Base-by-base conservation (phyloP, 768 basidiomycete genomes). In the Mycena kentingensis region DNA sequence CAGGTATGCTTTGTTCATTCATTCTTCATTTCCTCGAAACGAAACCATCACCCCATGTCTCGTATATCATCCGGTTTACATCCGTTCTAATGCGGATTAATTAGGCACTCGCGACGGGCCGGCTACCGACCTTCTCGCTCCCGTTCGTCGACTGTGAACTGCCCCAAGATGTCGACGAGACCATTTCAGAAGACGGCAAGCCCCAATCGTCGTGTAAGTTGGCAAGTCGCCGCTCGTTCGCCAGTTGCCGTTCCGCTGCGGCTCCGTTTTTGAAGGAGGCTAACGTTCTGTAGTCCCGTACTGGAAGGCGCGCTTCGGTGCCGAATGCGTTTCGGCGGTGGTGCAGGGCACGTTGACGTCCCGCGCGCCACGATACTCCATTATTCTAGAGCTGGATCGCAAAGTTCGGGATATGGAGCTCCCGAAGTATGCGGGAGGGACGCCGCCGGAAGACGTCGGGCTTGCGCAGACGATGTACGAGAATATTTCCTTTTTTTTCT, bases 71-170 rank as follows among this genome's bases (percentile, higher is more conserved):
- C n/a, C 18, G 10, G 10, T 39, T 26, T 4, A 49, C 24, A 6
- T 29, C 49, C n/a, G 5, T 52, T 29, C 18, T 37, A 16, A 42
- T 31, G 39, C 39, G 32, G 25, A 53, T n/a, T n/a, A 15, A 29
- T 19, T 55, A 87, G 85, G 83, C 83, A 62, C 75, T 87, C 35
- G 85, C 86, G 2, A 88, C 85, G 13, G 87, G 87, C 11, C 78
- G 85, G 36, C 67, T 86, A 21, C 78, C 86, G 12, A 84, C 85
- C 0, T 87, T 87, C 59, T 81, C 85, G 5, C 70, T 87, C 3
- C 83, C 84, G 3, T 87, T 83, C 54, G 77, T 88, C n/a, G 86
- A 88, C 60, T 87, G 85, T 57, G 83, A 87, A 57, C 67, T 87
- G 21, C 84, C 87, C 0, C 73, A 70, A 19, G 86, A 88, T 60